Evolutionary conservation across 129 eudicot species (phyloP), one percentile per base, ranked within the genome.

Genomic region (Saussurea involucrata): DNA sequence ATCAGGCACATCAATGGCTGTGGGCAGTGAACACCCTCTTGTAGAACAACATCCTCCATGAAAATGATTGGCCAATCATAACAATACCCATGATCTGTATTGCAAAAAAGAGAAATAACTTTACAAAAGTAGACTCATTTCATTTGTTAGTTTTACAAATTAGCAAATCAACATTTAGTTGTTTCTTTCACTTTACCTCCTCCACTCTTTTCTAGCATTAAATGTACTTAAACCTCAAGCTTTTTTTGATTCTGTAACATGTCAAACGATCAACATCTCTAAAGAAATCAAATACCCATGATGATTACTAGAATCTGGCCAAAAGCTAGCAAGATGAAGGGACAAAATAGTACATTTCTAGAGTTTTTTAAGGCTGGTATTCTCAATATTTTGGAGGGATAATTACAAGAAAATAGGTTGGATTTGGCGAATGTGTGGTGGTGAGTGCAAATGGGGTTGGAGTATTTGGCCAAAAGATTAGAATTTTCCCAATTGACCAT

Each of bases 21-120:
- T 29, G 37, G 87, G 66, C 55, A 75, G 63, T 76, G 78, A 42
- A 69, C 66, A 60, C 68, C 29, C 65, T 84, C 42, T 73, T 73
- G 71, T 20, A 80, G 82, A 40, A 10, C 44, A 78, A 84, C 85
- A 83, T 89, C 90, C 84, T 63, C 78, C 81, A 79, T 85, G 73
- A 69, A 71, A 81, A 69, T 72, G 77, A 83, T 73, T 69, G 77
- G 70, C 49, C 66, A 78, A 73, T 79, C 70, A 76, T 71, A 67
- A 69, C 4, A 77, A 83, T 76, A 65, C 34, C 32, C 83, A 73
- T 73, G 63, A 33, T 66, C 66, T 67, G 28, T 80, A 58, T 61
- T 29, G 10, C 65, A 83, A 44, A 72, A 79, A 12, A 68, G 31
- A 7, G 11, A 46, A 40, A 36, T 11, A 37, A 1, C 15, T 60